phyloP scores from a whole-genome alignment of 306 rosid genomes.

The Abrus pulchellus region DNA sequence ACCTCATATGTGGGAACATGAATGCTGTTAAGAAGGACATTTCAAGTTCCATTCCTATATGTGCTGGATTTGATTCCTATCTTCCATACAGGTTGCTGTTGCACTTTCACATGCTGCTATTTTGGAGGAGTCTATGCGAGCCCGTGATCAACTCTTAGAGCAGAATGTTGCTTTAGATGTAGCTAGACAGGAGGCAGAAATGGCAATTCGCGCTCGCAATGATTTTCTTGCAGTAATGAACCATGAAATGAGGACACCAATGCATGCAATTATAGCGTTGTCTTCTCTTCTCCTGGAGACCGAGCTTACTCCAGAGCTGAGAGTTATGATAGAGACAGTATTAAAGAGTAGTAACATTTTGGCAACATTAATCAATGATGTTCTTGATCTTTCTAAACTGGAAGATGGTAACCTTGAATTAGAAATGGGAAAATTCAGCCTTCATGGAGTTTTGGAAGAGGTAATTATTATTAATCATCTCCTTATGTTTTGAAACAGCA shows the following conservation, averaged over 20 bases:
- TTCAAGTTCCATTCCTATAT: constrained; percentile 32
- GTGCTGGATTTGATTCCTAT: constrained; percentile 38
- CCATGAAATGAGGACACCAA: constrained; percentile 97
- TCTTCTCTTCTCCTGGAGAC: constrained; percentile 91
- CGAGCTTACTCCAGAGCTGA: constrained; percentile 81
- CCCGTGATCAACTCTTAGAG: constrained; percentile 89
- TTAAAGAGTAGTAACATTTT: constrained; percentile 86
- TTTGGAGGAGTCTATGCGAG: constrained; percentile 92
- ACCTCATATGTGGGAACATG: no score
- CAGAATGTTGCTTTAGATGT: constrained; percentile 83
- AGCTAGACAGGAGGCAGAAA: constrained; percentile 92
- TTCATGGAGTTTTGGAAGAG: constrained; percentile 82
- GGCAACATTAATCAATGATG: constrained; percentile 83
- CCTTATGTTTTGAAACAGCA: constrained; percentile 39
- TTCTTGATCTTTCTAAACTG: constrained; percentile 90
- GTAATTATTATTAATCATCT: constrained; percentile 45
- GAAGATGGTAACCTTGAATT: constrained; percentile 95
- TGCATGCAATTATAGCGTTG: constrained; percentile 88
- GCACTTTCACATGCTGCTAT: constrained; percentile 99
- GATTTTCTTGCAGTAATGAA: constrained; percentile 96
- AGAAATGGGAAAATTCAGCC: constrained; percentile 74
- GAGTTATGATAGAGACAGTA: constrained; percentile 85
- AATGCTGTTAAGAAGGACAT: constrained; percentile 23
- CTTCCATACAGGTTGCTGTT: constrained; percentile 82
- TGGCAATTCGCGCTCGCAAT: constrained; percentile 88